Base-by-base conservation (phyloP, 768 basidiomycete genomes). In the Filobasidium wieringae region DNA sequence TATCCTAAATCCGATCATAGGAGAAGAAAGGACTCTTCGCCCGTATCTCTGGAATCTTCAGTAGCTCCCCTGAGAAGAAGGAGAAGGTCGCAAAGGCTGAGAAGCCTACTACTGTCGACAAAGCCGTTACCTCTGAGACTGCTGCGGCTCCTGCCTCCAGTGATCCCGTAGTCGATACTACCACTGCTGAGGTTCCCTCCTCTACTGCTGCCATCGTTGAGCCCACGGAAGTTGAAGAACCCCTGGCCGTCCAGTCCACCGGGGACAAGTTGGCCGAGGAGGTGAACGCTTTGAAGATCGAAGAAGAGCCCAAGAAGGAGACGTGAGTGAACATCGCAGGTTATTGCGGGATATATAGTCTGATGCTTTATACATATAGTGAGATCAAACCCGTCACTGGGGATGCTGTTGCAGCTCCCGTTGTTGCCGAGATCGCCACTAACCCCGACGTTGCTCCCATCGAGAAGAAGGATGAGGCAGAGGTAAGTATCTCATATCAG, bases 41-140 rank as follows among this genome's bases (percentile, higher is more conserved):
- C 36, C 57, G 57, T 12, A 27, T 58, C 14, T 58, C 51, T n/a
- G 51, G 51, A 7, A 31, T 53, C 30, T 41, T 58, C 51, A 30
- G 49, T 2, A 36, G 24, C 39, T 40, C 47, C 29, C 55, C 43
- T 14, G 39, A 41, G 1, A 14, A 41, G 24, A 39, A 49, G 27
- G 50, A 58, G 39, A 58, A 58, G 40, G 57, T 57, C 30, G 37
- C 37, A 27, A 51, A 19, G n/a, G 30, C 27, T 12, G 40, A n/a
- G 17, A 19, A 27, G 29, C 29, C 31, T 4, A 31, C 55, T 1
- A 9, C 19, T 15, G 30, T 33, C 27, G 45, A 49, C 5, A 11
- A 5, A 15, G 37, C 37, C 3, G 4, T 40, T 11, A 22, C 37
- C 37, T 22, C 37, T 40, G 37, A 40, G 11, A 31, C 47, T 34